Conservation (phyloP, 805 yeast genomes). For the Candida verbasci region DNA sequence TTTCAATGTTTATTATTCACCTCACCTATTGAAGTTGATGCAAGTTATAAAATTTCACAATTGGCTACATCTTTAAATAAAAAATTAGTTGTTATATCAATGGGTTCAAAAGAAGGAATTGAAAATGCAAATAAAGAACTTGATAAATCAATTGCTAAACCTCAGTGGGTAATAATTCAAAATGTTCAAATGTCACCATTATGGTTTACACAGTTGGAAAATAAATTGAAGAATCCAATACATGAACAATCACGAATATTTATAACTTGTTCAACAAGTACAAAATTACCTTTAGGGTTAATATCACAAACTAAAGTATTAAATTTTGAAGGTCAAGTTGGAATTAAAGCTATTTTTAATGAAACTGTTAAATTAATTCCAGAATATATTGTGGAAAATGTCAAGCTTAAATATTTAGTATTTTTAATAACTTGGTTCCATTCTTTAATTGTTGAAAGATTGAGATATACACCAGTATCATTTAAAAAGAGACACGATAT, state of each 20-base stretch:
- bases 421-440: constrained; percentile 70
- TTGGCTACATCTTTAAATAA: constrained; percentile 30
- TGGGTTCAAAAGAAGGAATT: constrained; percentile 72
- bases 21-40: constrained; percentile 62
- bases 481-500: constrained; percentile 62
- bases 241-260: constrained; percentile 49
- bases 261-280: constrained; percentile 54
- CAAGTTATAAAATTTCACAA: constrained; percentile 48
- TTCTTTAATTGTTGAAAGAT: constrained; percentile 53
- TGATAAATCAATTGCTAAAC: constrained; percentile 38
- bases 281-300: constrained; percentile 52
- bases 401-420: constrained; percentile 41
- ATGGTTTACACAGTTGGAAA: constrained; percentile 59
- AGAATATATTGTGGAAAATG: constrained; percentile 22
- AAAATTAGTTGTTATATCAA: constrained; percentile 45
- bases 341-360: constrained; percentile 46
- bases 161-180: constrained; percentile 73
- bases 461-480: constrained; percentile 59
- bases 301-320: constrained; percentile 52
- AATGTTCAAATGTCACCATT: constrained; percentile 69
- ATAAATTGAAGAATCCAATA: constrained; percentile 29
- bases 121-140: constrained; percentile 55
- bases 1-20: constrained; percentile 42
- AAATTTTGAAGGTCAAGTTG: constrained; percentile 59
- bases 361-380: constrained; percentile 29